Conservation (phyloP, 768 basidiomycete genomes). For the Galerina sulciceps region DNA sequence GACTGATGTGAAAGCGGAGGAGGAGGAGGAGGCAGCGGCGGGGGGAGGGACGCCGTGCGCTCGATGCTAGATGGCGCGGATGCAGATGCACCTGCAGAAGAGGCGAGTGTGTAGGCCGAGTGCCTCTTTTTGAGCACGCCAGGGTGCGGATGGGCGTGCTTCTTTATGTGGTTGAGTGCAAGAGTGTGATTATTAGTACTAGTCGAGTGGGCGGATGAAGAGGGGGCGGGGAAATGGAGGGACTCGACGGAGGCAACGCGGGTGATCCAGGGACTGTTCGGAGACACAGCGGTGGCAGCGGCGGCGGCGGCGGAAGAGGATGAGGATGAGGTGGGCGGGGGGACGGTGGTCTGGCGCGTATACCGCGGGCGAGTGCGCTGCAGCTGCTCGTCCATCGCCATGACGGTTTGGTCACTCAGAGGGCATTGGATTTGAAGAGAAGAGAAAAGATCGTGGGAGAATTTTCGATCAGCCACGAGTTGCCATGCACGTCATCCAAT, state of each 20-base stretch:
- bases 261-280: constrained; percentile 2
- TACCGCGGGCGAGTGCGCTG: background rate
- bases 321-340: background rate
- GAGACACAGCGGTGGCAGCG: background rate
- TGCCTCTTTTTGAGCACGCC: constrained; percentile 35
- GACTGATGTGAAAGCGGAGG: constrained; percentile 18
- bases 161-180: too few species aligned
- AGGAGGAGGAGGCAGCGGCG: constrained; percentile 3
- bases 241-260: constrained; percentile 26
- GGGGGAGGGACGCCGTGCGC: constrained; percentile 10
- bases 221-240: constrained; percentile 6
- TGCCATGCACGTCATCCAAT: too few species aligned
- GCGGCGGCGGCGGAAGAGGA: background rate
- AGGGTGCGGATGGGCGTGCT: background rate
- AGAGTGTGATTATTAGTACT: too few species aligned
- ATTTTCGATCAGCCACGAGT: too few species aligned
- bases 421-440: too few species aligned
- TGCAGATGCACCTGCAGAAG: background rate
- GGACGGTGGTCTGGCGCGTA: background rate
- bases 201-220: too few species aligned
- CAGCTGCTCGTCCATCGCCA: background rate
- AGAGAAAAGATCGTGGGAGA: background rate
- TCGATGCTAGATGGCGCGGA: constrained; percentile 2
- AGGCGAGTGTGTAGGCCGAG: constrained; percentile 28
- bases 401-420: too few species aligned